Evolutionary conservation across 1,284 basidiomycete genomes (phyloP), one percentile per base, ranked within the genome.

Genomic region (Cutaneotrichosporon daszewskae): DNA sequence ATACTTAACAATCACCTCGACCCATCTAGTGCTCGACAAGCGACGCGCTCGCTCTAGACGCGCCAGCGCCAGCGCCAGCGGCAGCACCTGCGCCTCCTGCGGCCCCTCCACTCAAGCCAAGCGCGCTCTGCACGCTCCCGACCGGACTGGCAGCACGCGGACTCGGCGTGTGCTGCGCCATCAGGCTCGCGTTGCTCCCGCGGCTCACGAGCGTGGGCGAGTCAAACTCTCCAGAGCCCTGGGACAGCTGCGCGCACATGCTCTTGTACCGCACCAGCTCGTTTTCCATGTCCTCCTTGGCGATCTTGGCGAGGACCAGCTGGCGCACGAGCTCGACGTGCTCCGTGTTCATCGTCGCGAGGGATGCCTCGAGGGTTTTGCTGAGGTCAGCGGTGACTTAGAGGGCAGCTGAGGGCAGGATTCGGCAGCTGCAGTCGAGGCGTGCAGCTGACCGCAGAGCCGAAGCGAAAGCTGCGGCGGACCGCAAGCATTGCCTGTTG

Each of bases 211-310:
- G 41, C 20, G 36, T 22, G 20, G 44, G 37, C 28, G 49, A 47
- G 17, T 44, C 44, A 18, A 49, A 32, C 16, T 24, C 31, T 10
- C 19, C 40, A 8, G 28, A 29, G 7, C 37, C 28, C 32, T 51
- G 49, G 3, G 45, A 40, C 6, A 52, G 43, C 26, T 34, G 19
- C 12, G 75, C 86, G 66, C 59, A 89, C 87, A 91, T 69, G 28
- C 91, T 72, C 69, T 94, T 95, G 69, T 91, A 95, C 32, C 84
- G 80, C 26, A 95, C 89, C 10, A 95, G 79, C 66, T 95, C 87
- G 43, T 80, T 79, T 68, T 95, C 91, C 49, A 89, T 76, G 62
- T 94, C 89, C 65, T 96, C 91, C 58, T 86, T 85, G 47, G 83
- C 81, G 26, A 95, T 73, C 43, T 90, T 80, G 47, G 82, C 77